Percentiles rank a stretch among this genome's conserved stretches.
Conservation (phyloP, 495 filamentous ascomycete species). For the Neohortaea acidophila region DNA sequence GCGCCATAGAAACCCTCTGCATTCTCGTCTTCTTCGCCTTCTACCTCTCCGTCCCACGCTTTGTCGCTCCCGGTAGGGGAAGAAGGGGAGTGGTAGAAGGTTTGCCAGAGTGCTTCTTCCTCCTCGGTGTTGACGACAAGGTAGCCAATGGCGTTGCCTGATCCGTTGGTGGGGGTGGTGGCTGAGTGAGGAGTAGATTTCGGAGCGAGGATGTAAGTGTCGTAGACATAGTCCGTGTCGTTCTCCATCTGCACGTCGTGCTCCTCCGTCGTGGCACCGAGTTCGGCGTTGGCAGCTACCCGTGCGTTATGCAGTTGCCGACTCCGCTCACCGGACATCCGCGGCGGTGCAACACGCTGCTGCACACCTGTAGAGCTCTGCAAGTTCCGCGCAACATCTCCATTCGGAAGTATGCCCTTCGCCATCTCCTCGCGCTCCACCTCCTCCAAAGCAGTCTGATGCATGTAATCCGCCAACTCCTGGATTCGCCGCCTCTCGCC, state of each 20-base stretch:
- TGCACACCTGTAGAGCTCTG: no score
- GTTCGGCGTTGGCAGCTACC: conserved; percentile 13
- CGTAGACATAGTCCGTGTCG: conserved; percentile 47
- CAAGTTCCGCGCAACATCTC: no score
- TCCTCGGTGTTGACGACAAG: conserved; percentile 45
- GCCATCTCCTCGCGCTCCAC: conserved; percentile 4
- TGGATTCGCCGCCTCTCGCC: neutral
- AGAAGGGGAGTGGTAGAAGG: conserved; percentile 30
- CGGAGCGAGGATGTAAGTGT: conserved; percentile 42
- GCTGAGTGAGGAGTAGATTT: no score
- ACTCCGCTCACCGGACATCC: conserved; percentile 7
- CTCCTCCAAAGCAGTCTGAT: conserved; percentile 14
- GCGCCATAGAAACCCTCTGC: conserved; percentile 52
- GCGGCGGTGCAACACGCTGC: conserved; percentile 5
- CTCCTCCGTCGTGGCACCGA: conserved; percentile 5
- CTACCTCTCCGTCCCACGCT: conserved; percentile 34
- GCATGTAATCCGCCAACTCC: conserved; percentile 15
- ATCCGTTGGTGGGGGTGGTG: conserved; percentile 1
- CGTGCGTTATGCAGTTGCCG: conserved; percentile 4
- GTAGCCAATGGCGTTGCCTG: conserved; percentile 32
- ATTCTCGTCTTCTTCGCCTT: conserved; percentile 42
- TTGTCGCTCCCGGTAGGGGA: conserved; percentile 36
- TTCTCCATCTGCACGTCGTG: conserved; percentile 23
- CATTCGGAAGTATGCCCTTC: no score
- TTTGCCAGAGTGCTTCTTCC: conserved; percentile 43